Percentiles rank a stretch among this genome's conserved stretches.
phyloP scores from a whole-genome alignment of 2,329 filamentous ascomycete genomes.

The Tolypocladium sp. region DNA sequence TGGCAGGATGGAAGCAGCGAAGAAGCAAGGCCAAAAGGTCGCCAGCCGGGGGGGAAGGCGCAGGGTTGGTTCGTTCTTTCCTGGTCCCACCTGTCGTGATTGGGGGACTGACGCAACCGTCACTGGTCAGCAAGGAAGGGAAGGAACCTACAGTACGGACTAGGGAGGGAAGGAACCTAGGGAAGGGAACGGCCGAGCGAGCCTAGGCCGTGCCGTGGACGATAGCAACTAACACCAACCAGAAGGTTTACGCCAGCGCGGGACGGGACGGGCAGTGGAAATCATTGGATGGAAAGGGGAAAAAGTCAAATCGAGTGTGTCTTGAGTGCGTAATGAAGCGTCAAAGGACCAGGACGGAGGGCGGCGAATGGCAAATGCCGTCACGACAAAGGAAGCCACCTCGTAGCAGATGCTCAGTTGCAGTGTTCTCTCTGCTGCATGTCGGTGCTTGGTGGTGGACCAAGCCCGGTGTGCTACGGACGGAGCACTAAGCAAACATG shows the following conservation, averaged over 20 bases:
- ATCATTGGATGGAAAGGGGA: not conserved
- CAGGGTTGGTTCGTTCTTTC: not conserved
- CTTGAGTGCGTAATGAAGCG: not conserved
- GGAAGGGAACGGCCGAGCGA: not conserved
- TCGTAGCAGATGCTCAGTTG: not conserved
- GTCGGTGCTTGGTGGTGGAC: not conserved
- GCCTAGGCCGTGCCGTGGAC: not conserved
- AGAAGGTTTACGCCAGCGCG: not conserved
- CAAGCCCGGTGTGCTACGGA: not conserved
- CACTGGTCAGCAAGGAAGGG: not conserved
- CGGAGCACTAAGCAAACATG: no score
- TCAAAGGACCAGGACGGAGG: not conserved
- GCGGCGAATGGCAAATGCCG: not conserved
- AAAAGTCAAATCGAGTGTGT: not conserved
- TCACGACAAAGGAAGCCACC: not conserved
- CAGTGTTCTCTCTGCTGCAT: no score
- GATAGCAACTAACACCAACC: not conserved
- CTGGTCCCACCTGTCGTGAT: not conserved
- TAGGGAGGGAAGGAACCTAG: not conserved
- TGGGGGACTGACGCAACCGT: not conserved
- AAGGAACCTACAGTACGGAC: not conserved
- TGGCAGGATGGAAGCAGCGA: not conserved
- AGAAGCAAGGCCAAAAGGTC: not conserved
- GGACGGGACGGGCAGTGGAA: not conserved
- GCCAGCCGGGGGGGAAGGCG: not conserved